Conservation (phyloP, 176 grass and related monocot genomes). For the Pharus latifolius region DNA sequence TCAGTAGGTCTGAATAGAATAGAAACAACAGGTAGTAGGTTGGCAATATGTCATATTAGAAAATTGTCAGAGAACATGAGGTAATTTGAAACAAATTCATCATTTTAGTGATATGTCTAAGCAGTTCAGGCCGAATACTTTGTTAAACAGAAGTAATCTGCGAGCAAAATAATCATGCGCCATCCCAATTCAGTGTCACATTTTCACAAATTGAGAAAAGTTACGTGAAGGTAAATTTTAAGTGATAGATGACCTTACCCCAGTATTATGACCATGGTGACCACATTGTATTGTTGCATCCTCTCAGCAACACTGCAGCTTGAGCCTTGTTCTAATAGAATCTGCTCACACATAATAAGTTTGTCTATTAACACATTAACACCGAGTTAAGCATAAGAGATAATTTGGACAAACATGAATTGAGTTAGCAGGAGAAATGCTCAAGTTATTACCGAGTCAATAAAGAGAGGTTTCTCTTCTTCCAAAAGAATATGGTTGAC, state of each 20-base stretch:
- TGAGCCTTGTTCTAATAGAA: constrained; percentile 55
- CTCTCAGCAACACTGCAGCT: constrained; percentile 33
- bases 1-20: background rate
- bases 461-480: constrained; percentile 62
- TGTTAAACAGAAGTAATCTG: background rate
- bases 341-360: constrained; percentile 27
- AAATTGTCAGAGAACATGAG: background rate
- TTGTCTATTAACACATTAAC: background rate
- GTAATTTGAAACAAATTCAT: background rate
- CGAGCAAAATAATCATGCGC: background rate
- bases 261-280: constrained; percentile 66
- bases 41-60: background rate
- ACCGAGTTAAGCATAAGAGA: background rate
- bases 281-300: constrained; percentile 83
- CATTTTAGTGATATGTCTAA: background rate
- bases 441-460: constrained; percentile 43
- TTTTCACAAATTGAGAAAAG: background rate
- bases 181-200: background rate
- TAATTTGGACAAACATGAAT: background rate
- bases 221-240: background rate
- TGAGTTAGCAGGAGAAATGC: background rate
- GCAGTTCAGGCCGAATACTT: background rate
- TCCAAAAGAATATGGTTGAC: constrained; percentile 59
- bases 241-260: constrained; percentile 37
- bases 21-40: background rate